Evolutionary conservation across 495 filamentous ascomycete species (phyloP).

Genomic region (Lophiostoma macrostomum): DNA sequence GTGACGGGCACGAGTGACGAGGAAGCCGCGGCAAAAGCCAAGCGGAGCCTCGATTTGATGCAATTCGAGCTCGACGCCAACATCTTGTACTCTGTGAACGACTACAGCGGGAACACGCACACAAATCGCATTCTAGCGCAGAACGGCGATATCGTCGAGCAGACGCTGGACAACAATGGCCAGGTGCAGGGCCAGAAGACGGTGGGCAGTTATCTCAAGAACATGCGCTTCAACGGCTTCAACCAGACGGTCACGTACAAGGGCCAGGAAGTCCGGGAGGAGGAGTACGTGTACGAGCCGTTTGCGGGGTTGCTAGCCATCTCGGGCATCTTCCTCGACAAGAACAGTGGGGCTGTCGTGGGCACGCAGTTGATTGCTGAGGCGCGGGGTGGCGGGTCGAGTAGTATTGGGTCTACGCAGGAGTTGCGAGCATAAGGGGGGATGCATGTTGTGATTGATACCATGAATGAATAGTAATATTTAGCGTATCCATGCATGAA

Average conservation of each 20-base stretch:
- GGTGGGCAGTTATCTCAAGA: constrained; percentile 48
- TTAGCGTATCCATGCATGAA: too few relatives aligned
- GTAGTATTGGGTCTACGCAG: constrained; percentile 41
- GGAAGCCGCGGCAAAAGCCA: constrained; percentile 10
- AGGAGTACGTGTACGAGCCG: constrained; percentile 54
- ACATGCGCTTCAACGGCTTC: constrained; percentile 55
- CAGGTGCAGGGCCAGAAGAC: constrained; percentile 39
- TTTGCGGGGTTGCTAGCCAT: constrained; percentile 49
- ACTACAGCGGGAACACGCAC: constrained; percentile 54
- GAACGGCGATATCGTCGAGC: constrained; percentile 53
- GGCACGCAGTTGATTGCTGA: constrained; percentile 52
- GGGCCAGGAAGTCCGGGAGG: constrained; percentile 44
- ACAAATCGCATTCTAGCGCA: constrained; percentile 55
- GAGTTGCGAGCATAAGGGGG: constrained; percentile 5
- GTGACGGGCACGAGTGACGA: too few relatives aligned
- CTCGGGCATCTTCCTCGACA: constrained; percentile 49
- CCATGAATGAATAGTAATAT: too few relatives aligned
- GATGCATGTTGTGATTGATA: too few relatives aligned
- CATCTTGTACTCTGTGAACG: constrained; percentile 55
- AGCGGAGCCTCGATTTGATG: constrained; percentile 18
- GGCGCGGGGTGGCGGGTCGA: constrained; percentile 49
- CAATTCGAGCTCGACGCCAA: constrained; percentile 46
- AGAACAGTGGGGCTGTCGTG: constrained; percentile 44
- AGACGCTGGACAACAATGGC: constrained; percentile 53
- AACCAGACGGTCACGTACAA: constrained; percentile 47